phyloP scores from a whole-genome alignment of 306 rosid genomes.

The Lathyrus sativus region DNA sequence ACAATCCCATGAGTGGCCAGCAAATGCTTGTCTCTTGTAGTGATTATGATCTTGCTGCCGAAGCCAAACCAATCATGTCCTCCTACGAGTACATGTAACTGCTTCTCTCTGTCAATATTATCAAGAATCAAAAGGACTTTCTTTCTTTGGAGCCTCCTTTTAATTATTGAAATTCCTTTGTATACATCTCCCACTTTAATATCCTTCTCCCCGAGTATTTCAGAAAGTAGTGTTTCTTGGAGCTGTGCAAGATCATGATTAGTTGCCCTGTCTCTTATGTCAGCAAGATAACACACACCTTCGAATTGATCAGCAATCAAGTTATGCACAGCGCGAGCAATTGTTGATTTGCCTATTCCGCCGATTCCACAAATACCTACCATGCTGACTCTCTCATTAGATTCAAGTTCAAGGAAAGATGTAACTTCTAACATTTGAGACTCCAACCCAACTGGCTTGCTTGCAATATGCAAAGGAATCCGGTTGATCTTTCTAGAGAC shows the following conservation, averaged over 20 bases:
- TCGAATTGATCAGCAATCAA: conserved; percentile 11
- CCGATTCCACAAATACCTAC: conserved; percentile 22
- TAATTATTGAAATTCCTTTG: conserved; percentile 1
- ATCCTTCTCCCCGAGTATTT: conserved; percentile 4
- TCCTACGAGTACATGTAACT: conserved; percentile 4
- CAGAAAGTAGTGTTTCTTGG: conserved; percentile 12
- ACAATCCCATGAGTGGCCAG: conserved; percentile 6
- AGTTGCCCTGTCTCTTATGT: neutral
- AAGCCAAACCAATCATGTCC: conserved; percentile 16
- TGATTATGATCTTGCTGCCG: conserved; percentile 17
- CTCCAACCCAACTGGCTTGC: neutral
- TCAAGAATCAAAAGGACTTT: conserved; percentile 22
- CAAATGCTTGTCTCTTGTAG: conserved; percentile 19
- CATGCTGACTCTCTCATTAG: neutral
- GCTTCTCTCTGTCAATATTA: neutral
- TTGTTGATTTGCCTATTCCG: conserved; percentile 17
- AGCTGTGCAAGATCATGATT: conserved; percentile 1
- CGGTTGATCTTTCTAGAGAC: too few species aligned
- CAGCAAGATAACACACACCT: conserved; percentile 10
- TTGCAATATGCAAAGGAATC: too few species aligned
- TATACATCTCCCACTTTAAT: conserved; percentile 13
- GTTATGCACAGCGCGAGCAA: conserved; percentile 23
- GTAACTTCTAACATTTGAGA: neutral
- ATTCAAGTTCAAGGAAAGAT: neutral
- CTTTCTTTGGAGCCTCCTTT: conserved; percentile 1